Evolutionary conservation across 805 yeast species (phyloP), one percentile per base, ranked within the genome.

Genomic region (Vanderwaltozyma yarrowii): DNA sequence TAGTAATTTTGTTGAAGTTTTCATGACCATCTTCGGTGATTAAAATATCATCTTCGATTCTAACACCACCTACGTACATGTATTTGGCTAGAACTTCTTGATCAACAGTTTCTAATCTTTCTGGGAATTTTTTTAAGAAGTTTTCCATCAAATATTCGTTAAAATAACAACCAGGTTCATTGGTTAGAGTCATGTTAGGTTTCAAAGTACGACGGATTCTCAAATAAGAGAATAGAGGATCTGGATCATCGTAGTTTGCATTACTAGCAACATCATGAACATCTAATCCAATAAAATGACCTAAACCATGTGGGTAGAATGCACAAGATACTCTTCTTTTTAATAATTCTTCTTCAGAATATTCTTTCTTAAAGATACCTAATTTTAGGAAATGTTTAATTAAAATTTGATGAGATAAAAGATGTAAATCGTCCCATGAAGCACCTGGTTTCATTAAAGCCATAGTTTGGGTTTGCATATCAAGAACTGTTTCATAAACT

Each of bases 301-400:
- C 98, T 40, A 92, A 66, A 0, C 98, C 98, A 55, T 92, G 98
- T 2, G 98, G 98, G 60, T 78, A 85, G 62, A 89, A 89, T 17
- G 81, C 74, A 5, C 78, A 80, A 3, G 94, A 75, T 5, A 80
- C 75, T 40, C 78, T 71, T 36, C 94, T 73, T 2, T 74, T 70
- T 43, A 74, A 76, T 25, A 89, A 76, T 45, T 86, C 92, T 16
- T 78, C 73, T 14, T 65, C 76, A 4, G 73, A 55, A 42, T 50
- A 69, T 33, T 69, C 64, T 16, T 75, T 71, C 40, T 71, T 71
- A 65, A 89, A 85, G 28, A 89, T 73, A 0, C 96, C 96, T 28
- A 92, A 64, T 42, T 72, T 61, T 40, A 81, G 55, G 49, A 89
- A 80, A 43, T 75, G 78, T 31, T 74, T 71, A 49, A 88, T 79